These are phyloP conservation scores for Flaveria ramosissima DNA, from an alignment of 129 eudicot genomes.

Conservation along the genomic window DNA sequence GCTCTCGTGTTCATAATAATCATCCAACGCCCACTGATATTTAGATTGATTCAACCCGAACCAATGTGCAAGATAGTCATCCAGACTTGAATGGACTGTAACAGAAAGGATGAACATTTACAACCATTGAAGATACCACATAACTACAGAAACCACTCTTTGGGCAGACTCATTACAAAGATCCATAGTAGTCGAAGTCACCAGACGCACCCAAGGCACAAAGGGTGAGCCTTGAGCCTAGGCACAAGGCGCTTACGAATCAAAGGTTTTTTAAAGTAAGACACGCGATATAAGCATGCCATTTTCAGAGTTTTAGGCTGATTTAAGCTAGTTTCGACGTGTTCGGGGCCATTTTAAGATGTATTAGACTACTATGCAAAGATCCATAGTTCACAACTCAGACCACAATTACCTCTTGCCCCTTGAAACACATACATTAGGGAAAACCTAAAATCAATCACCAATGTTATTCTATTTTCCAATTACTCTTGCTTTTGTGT, in stretches of 20 bases:
- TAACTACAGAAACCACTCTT: not conserved
- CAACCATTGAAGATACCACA: not conserved
- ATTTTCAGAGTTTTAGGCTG: too few relatives aligned
- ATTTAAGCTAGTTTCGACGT: too few relatives aligned
- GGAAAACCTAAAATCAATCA: slow-evolving; percentile 1
- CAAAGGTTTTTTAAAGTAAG: too few relatives aligned
- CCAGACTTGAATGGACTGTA: slow-evolving; percentile 88
- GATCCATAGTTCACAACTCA: not conserved
- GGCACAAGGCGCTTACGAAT: too few relatives aligned
- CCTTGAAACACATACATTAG: not conserved
- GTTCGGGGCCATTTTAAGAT: too few relatives aligned
- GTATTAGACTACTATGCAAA: too few relatives aligned
- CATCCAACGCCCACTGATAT: slow-evolving; percentile 98
- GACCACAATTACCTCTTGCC: not conserved
- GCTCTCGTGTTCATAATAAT: slow-evolving; percentile 73
- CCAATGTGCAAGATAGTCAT: slow-evolving; percentile 83
- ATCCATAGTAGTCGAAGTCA: not conserved
- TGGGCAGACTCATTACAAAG: not conserved
- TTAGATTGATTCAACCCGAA: slow-evolving; percentile 90
- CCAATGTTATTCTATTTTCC: not conserved
- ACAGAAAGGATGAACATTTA: slow-evolving; percentile 11
- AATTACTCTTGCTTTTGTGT: slow-evolving; percentile 6
- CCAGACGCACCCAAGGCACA: too few relatives aligned
- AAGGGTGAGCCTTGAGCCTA: too few relatives aligned
- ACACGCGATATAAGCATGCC: too few relatives aligned